Percentiles rank a stretch among this genome's conserved stretches.
Evolutionary conservation across 768 basidiomycete species (phyloP).

Genomic region (Pisolithus sp.): DNA sequence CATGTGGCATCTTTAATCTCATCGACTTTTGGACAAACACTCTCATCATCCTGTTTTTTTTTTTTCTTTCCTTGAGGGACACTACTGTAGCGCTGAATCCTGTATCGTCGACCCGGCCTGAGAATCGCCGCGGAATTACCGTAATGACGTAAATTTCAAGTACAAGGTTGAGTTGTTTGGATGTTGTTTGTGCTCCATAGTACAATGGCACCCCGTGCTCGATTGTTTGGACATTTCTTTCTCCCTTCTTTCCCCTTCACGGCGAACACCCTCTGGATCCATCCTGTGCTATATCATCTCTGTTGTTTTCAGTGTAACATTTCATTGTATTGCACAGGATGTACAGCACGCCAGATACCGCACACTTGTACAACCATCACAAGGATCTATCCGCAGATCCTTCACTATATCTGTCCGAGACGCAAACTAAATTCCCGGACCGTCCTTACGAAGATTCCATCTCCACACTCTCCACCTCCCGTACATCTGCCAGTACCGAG

Average conservation of each 20-base stretch:
- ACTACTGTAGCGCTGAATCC: too few relatives aligned
- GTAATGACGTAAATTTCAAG: not conserved
- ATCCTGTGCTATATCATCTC: not conserved
- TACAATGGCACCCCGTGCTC: not conserved
- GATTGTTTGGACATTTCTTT: too few relatives aligned
- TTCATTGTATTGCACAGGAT: not conserved
- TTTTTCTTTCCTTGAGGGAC: too few relatives aligned
- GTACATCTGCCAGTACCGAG: constrained; percentile 53
- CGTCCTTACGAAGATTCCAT: constrained; percentile 57
- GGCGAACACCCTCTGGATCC: not conserved
- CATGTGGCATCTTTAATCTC: constrained; percentile 5
- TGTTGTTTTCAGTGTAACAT: not conserved
- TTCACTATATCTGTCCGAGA: not conserved
- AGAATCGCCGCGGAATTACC: not conserved
- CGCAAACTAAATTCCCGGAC: constrained; percentile 20
- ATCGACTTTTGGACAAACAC: too few relatives aligned
- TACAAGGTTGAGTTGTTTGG: not conserved
- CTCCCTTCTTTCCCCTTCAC: not conserved
- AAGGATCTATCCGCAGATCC: not conserved
- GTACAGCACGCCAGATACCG: constrained; percentile 16
- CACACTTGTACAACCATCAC: not conserved
- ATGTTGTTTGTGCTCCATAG: not conserved
- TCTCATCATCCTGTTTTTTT: too few relatives aligned
- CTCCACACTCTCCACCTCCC: constrained; percentile 42
- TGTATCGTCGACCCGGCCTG: not conserved